Conservation (phyloP, 495 filamentous ascomycete genomes). For the Hypoxylon trugodes region DNA sequence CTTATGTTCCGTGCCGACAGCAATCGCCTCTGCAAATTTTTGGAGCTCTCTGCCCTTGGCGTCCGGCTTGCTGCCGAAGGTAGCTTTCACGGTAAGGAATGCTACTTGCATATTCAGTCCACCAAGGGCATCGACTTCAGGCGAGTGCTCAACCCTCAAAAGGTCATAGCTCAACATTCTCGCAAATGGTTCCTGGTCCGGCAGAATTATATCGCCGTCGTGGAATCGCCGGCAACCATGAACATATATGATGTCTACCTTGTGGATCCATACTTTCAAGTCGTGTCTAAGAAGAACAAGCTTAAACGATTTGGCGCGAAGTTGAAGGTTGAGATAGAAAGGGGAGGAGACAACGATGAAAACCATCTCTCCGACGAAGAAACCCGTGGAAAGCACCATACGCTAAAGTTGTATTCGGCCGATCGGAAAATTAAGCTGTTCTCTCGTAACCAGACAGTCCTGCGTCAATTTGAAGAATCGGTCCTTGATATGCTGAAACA, state of each 20-base stretch:
- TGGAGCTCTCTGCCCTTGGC: constrained; percentile 93
- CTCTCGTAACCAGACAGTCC: constrained; percentile 86
- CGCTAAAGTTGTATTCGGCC: constrained; percentile 81
- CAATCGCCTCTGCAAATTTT: constrained; percentile 93
- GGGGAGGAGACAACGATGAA: constrained; percentile 42
- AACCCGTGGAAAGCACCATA: constrained; percentile 74
- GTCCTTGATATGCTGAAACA: constrained; percentile 82
- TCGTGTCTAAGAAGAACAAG: constrained; percentile 78
- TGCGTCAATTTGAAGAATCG: constrained; percentile 93
- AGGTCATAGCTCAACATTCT: constrained; percentile 80
- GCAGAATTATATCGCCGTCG: constrained; percentile 96
- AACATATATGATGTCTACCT: constrained; percentile 99
- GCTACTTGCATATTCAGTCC: constrained; percentile 88
- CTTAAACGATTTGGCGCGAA: constrained; percentile 70
- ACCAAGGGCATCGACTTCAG: constrained; percentile 91
- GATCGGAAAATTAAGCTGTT: constrained; percentile 91
- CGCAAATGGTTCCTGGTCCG: constrained; percentile 99
- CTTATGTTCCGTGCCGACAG: constrained; percentile 96
- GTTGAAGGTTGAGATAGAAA: constrained; percentile 51
- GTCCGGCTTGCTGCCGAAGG: constrained; percentile 95
- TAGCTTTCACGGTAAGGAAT: constrained; percentile 98
- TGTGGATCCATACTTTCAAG: constrained; percentile 82
- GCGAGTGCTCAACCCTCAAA: constrained; percentile 75
- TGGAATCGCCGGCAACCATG: constrained; percentile 98
- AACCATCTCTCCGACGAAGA: constrained; percentile 64